phyloP scores from a whole-genome alignment of 2,329 filamentous ascomycete species.

The Monosporascus sp. region DNA sequence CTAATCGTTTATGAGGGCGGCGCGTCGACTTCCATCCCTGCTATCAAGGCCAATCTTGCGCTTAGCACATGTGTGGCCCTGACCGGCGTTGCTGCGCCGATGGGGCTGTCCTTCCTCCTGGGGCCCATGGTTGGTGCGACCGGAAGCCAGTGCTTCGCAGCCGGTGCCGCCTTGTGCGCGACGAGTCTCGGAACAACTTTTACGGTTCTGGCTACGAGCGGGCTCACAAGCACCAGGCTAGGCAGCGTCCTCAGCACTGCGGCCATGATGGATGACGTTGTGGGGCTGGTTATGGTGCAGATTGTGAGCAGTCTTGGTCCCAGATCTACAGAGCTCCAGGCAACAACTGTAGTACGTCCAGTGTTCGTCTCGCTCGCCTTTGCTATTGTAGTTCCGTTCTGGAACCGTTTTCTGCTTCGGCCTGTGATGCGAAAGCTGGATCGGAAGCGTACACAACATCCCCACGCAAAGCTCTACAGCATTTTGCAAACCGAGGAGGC shows the following conservation, averaged over 20 bases:
- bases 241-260: conserved; percentile 65
- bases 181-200: conserved; percentile 45
- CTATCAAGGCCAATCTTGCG: conserved; percentile 53
- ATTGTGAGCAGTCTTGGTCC: conserved; percentile 62
- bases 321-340: conserved; percentile 13
- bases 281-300: conserved; percentile 72
- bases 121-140: conserved; percentile 43
- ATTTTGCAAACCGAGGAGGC: conserved; percentile 27
- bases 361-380: conserved; percentile 47
- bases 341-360: conserved; percentile 37
- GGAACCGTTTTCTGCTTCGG: conserved; percentile 39
- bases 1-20: conserved; percentile 68
- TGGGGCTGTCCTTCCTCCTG: conserved; percentile 61
- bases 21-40: conserved; percentile 46
- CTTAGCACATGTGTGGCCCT: conserved; percentile 59
- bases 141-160: conserved; percentile 47
- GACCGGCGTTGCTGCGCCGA: conserved; percentile 60
- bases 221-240: conserved; percentile 37
- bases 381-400: conserved; percentile 39
- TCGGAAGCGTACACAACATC: conserved; percentile 14
- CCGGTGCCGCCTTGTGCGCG: conserved; percentile 27
- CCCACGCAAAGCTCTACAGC: conserved; percentile 5
- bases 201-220: conserved; percentile 43
- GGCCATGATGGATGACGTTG: conserved; percentile 78
- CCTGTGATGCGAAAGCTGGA: conserved; percentile 36